phyloP scores from a whole-genome alignment of 2,329 filamentous ascomycete species.

The Cladosporium velox region DNA sequence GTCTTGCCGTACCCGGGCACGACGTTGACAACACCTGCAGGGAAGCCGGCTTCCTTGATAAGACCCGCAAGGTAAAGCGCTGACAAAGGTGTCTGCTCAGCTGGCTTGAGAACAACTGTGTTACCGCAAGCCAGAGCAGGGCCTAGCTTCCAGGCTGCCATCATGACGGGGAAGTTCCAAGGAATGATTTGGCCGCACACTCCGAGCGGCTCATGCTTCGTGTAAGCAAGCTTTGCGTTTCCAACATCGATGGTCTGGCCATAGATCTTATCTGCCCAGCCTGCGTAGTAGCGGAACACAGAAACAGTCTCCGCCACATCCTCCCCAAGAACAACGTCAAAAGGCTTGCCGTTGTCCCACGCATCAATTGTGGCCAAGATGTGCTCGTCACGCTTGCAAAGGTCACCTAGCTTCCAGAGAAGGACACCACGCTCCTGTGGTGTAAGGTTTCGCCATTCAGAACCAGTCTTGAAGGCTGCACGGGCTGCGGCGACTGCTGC shows the following conservation, averaged over 20 bases:
- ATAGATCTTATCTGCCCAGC: conserved; percentile 83
- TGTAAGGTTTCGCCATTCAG: conserved; percentile 55
- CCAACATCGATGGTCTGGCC: conserved; percentile 78
- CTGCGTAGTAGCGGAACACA: conserved; percentile 77
- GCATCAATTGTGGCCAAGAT: conserved; percentile 52
- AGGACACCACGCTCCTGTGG: conserved; percentile 45
- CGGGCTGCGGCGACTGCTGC: conserved; percentile 70
- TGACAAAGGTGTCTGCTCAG: conserved; percentile 60
- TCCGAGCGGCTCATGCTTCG: conserved; percentile 25
- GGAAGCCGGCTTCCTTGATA: conserved; percentile 73
- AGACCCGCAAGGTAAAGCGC: conserved; percentile 65
- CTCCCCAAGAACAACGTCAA: conserved; percentile 60
- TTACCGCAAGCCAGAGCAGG: conserved; percentile 63
- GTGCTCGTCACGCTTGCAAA: conserved; percentile 43
- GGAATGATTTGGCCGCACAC: conserved; percentile 62
- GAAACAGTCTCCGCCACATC: conserved; percentile 67
- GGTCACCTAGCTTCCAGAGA: conserved; percentile 50
- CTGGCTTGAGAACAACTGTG: conserved; percentile 59
- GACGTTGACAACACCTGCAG: conserved; percentile 75
- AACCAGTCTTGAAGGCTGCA: conserved; percentile 62
- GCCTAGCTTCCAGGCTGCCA: conserved; percentile 75
- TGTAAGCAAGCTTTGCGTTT: conserved; percentile 73
- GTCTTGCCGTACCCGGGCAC: conserved; percentile 70
- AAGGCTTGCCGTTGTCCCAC: conserved; percentile 44
- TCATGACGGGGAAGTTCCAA: conserved; percentile 69